Conservation (phyloP, 2,329 filamentous ascomycete genomes). For the Phyllosticta citriasiana region DNA sequence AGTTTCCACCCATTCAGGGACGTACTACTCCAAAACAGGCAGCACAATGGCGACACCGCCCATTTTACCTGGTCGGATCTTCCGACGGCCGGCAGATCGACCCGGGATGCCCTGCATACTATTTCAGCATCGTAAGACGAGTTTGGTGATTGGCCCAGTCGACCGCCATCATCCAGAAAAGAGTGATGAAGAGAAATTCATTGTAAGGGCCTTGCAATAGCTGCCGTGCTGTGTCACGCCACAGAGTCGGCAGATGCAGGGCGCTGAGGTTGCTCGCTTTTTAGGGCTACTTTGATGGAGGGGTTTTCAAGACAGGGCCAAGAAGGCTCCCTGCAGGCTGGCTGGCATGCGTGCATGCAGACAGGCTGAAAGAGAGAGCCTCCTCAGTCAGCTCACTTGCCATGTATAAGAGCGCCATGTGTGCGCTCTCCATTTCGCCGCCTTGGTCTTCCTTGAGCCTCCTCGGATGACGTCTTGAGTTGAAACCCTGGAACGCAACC, state of each 20-base stretch:
- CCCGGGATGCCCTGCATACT: not conserved
- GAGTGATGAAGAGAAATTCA: too few relatives aligned
- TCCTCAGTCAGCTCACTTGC: not conserved
- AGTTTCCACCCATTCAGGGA: not conserved
- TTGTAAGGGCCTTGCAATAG: too few relatives aligned
- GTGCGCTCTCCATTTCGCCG: not conserved
- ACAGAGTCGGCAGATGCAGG: not conserved
- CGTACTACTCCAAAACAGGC: not conserved
- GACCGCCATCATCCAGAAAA: too few relatives aligned
- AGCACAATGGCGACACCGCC: not conserved
- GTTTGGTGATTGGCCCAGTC: too few relatives aligned
- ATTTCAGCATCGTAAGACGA: too few relatives aligned
- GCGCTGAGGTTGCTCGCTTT: not conserved
- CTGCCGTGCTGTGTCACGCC: not conserved
- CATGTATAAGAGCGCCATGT: not conserved
- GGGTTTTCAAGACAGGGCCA: not conserved
- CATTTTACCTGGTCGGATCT: not conserved
- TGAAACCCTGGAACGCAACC: not conserved
- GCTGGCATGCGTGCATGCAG: not conserved
- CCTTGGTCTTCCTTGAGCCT: not conserved
- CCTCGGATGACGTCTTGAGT: not conserved
- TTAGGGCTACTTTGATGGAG: not conserved
- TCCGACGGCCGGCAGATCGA: not conserved
- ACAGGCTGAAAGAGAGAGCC: not conserved
- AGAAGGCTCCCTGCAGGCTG: not conserved